phyloP scores from a whole-genome alignment of 2,329 filamentous ascomycete species.

The Fusarium pininemorale region DNA sequence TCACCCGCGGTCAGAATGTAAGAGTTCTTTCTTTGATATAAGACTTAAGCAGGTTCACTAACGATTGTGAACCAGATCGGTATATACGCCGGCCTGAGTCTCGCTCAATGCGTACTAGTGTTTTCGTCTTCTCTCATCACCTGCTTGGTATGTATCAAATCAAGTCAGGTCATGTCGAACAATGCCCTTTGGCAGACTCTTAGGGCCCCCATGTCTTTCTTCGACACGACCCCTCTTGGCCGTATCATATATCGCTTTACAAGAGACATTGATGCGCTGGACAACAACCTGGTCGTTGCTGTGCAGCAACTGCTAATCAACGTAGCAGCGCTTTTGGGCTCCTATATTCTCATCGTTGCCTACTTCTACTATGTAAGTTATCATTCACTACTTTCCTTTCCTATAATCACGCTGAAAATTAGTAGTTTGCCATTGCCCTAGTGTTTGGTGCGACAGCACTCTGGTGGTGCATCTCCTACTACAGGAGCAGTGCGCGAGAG shows the following conservation, averaged over 20 bases:
- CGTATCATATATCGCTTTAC: neutral
- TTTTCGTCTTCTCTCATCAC: neutral
- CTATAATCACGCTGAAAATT: neutral
- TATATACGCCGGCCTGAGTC: neutral
- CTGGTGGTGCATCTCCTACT: neutral
- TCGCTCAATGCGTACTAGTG: neutral
- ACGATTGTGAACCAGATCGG: neutral
- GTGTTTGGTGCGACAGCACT: neutral
- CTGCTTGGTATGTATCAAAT: neutral
- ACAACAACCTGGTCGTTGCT: neutral
- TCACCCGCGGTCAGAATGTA: neutral
- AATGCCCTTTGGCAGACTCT: neutral
- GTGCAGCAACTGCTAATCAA: neutral
- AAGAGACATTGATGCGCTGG: neutral
- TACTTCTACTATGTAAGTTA: neutral
- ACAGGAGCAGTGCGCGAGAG: neutral
- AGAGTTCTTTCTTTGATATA: neutral
- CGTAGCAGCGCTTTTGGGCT: neutral
- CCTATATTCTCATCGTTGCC: neutral
- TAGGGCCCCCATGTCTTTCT: neutral
- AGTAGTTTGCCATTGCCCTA: neutral
- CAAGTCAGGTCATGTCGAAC: neutral
- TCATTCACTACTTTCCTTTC: accelerated
- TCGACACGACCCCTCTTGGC: neutral
- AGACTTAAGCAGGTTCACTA: neutral